phyloP scores from a whole-genome alignment of 164 flowering plant genomes.

The Dillenia turbinata region DNA sequence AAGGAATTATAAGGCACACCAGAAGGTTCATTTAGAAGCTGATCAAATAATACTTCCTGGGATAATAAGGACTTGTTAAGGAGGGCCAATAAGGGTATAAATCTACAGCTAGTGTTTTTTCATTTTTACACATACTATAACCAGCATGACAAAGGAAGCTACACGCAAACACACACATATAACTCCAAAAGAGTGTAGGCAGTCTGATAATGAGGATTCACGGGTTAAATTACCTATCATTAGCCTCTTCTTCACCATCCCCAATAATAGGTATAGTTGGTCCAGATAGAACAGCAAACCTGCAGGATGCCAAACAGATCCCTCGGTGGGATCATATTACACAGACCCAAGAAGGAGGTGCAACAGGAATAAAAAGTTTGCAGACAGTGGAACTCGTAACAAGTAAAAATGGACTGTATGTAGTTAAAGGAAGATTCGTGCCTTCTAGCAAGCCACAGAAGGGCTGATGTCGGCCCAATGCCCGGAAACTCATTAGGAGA shows the following conservation, averaged over 20 bases:
- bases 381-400: not conserved
- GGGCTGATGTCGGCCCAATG: slow-evolving; percentile 93
- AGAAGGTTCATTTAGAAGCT: no score
- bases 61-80: no score
- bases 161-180: not conserved
- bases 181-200: no score
- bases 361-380: not conserved
- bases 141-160: not conserved
- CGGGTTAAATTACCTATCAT: slow-evolving; percentile 63
- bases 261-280: slow-evolving; percentile 99
- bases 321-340: not conserved
- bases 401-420: not conserved
- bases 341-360: not conserved
- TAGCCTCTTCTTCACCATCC: slow-evolving; percentile 94
- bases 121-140: no score
- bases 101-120: no score
- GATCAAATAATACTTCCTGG: no score
- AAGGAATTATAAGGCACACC: no score
- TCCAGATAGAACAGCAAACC: slow-evolving; percentile 94
- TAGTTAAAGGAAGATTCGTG: slow-evolving; percentile 11
- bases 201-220: no score
- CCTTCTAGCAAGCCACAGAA: slow-evolving; percentile 98
- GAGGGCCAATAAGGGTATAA: no score
- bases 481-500: slow-evolving; percentile 98
- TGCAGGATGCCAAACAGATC: slow-evolving; percentile 23